Conservation (phyloP, 2,329 filamentous ascomycete species). For the Trichoderma arundinaceum region DNA sequence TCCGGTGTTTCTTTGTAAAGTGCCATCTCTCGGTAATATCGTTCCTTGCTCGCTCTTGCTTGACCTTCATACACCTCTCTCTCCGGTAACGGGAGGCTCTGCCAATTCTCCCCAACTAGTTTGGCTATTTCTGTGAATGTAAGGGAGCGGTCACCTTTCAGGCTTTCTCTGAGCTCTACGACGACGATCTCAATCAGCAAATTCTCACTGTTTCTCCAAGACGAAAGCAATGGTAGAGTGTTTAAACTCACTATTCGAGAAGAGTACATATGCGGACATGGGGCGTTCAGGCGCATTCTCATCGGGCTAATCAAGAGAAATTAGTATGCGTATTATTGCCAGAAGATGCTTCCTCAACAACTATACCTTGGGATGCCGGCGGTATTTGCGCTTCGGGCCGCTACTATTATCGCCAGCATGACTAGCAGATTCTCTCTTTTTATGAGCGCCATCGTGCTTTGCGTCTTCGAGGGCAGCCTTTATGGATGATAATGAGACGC, state of each 20-base stretch:
- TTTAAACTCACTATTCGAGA: slow-evolving; percentile 75
- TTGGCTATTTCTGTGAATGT: slow-evolving; percentile 86
- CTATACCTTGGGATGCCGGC: slow-evolving; percentile 74
- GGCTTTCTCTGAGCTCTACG: slow-evolving; percentile 74
- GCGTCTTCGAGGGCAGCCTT: slow-evolving; percentile 59
- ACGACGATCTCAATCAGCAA: neutral
- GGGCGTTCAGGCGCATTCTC: slow-evolving; percentile 80
- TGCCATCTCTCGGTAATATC: slow-evolving; percentile 72
- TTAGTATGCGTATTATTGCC: neutral
- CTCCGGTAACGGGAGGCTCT: slow-evolving; percentile 68
- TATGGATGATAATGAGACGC: slow-evolving; percentile 56
- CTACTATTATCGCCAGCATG: slow-evolving; percentile 54
- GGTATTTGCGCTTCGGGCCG: slow-evolving; percentile 73
- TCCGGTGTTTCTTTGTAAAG: slow-evolving; percentile 79
- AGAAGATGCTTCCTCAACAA: neutral
- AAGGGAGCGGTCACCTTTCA: slow-evolving; percentile 72
- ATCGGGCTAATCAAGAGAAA: slow-evolving; percentile 60
- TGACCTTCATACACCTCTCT: slow-evolving; percentile 76
- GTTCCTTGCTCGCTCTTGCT: slow-evolving; percentile 75
- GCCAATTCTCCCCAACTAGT: slow-evolving; percentile 81
- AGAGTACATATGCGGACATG: slow-evolving; percentile 82
- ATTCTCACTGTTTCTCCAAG: neutral
- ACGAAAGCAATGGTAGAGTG: neutral
- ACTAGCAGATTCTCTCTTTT: slow-evolving; percentile 53
- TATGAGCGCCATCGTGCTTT: slow-evolving; percentile 59